A percentile compares a stretch with the other conserved stretches of the same genome.
These are phyloP conservation scores for Hordeum vulgare DNA, from an alignment of 176 grass and related monocot species.

Conservation along the genomic window DNA sequence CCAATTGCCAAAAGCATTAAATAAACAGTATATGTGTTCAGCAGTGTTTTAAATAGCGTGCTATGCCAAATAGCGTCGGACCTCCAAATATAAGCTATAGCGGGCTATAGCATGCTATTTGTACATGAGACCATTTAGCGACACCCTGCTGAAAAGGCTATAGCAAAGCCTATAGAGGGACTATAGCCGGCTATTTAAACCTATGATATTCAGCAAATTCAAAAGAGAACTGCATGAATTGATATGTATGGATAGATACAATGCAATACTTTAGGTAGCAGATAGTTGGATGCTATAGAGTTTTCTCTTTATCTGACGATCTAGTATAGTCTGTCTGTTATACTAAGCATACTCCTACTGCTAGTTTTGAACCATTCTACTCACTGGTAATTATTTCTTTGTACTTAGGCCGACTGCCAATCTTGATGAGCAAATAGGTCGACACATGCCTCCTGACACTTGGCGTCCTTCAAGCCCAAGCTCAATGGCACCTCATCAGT, in stretches of 20 bases:
- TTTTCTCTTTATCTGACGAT: conserved; percentile 1
- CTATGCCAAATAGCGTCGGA: no score
- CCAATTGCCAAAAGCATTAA: neutral
- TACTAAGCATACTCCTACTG: neutral
- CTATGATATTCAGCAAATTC: neutral
- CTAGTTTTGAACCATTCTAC: neutral
- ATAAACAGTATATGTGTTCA: no score
- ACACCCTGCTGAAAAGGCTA: no score
- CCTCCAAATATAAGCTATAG: no score
- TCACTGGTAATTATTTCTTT: conserved; percentile 21
- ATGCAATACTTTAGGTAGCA: neutral
- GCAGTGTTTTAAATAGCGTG: no score
- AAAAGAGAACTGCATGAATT: neutral
- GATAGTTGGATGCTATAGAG: neutral
- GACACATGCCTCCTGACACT: conserved; percentile 49
- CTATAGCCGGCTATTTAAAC: no score
- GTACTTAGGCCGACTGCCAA: conserved; percentile 67
- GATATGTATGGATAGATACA: neutral
- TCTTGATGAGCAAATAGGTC: conserved; percentile 76
- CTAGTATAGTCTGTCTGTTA: neutral
- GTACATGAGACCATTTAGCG: no score
- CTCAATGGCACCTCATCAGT: conserved; percentile 55
- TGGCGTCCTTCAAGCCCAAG: conserved; percentile 73
- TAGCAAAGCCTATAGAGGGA: no score
- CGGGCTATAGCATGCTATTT: no score